Evolutionary conservation across 352 stramenopile species (phyloP), one percentile per base, ranked within the genome.

Genomic region (Phytopythium aichiense): DNA sequence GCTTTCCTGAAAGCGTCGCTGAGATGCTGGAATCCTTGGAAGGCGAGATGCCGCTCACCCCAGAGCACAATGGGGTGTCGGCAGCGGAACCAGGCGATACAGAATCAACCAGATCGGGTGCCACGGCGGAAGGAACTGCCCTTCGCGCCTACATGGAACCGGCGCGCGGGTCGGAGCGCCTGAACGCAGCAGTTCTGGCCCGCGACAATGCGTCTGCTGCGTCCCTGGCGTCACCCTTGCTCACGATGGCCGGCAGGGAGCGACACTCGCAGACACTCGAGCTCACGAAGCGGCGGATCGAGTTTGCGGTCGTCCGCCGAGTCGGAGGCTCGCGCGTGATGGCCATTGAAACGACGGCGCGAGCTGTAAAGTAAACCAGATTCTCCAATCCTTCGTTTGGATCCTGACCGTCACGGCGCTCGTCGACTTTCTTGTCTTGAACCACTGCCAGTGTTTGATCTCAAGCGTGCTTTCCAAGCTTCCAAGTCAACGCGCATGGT

Each of bases 101-200:
- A 4, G 43, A 56, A n/a, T 25, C 67, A n/a, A 23, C 12, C 31
- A 15, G 49, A 4, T 9, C 42, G 37, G 57, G 40, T 33, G 22
- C 6, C 57, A 45, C 65, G 46, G 23, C 12, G 23, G 52, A 30
- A 28, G 38, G 56, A 25, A 58, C 74, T 13, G 64, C 59, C 35
- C 22, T 87, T 20, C 73, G 67, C 42, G 59, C 63, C 7, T 78
- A 76, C 60, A 80, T 87, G 74, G 75, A 87, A 45, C 60, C 74
- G 23, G 30, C 71, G n/a, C 22, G 61, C 15, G 63, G 69, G 15
- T 63, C 71, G 6, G 83, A 92, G 63, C 71, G 83, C 20, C 61
- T 92, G 61, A 92, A 92, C n/a, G 74, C 76, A 11, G 55, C 84
- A 25, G 73, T 73, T n/a, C 49, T 88, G n/a, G 60, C 42, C 50